A percentile compares a stretch with the other conserved stretches of the same genome.
phyloP scores from a whole-genome alignment of 1,284 basidiomycete genomes.

The Leccinum huronense region DNA sequence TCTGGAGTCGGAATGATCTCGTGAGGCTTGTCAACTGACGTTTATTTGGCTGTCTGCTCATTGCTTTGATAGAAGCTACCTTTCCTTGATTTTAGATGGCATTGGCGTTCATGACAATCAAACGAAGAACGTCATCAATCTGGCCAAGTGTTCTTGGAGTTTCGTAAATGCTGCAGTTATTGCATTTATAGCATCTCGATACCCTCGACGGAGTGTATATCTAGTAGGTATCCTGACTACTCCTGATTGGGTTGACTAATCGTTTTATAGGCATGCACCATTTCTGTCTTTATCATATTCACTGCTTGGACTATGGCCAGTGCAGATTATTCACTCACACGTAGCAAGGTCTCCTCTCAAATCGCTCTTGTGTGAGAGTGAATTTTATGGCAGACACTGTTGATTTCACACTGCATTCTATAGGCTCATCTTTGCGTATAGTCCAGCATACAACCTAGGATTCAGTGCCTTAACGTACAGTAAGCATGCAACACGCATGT shows the following conservation, averaged over 20 bases:
- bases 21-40: slow-evolving; percentile 4
- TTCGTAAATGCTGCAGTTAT: slow-evolving; percentile 6
- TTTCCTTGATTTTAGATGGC: slow-evolving; percentile 19
- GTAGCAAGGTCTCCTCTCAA: slow-evolving; percentile 1
- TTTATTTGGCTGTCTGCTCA: background rate
- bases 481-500: background rate
- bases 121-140: slow-evolving; percentile 23
- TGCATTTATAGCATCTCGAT: slow-evolving; percentile 20
- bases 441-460: slow-evolving; percentile 16
- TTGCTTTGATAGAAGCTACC: slow-evolving; percentile 9
- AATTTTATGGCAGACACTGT: background rate
- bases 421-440: slow-evolving; percentile 20
- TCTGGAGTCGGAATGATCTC: slow-evolving; percentile 14
- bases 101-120: slow-evolving; percentile 23
- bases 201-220: slow-evolving; percentile 19
- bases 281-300: slow-evolving; percentile 24
- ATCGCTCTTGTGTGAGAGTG: background rate
- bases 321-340: slow-evolving; percentile 22
- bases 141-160: slow-evolving; percentile 18
- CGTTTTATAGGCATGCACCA: slow-evolving; percentile 10
- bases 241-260: background rate
- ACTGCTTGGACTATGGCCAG: slow-evolving; percentile 21
- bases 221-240: slow-evolving; percentile 15
- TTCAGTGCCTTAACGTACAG: slow-evolving; percentile 2
- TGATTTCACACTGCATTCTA: background rate